These are phyloP conservation scores for Suillus bovinus DNA, from an alignment of 768 basidiomycete species.

Conservation along the genomic window DNA sequence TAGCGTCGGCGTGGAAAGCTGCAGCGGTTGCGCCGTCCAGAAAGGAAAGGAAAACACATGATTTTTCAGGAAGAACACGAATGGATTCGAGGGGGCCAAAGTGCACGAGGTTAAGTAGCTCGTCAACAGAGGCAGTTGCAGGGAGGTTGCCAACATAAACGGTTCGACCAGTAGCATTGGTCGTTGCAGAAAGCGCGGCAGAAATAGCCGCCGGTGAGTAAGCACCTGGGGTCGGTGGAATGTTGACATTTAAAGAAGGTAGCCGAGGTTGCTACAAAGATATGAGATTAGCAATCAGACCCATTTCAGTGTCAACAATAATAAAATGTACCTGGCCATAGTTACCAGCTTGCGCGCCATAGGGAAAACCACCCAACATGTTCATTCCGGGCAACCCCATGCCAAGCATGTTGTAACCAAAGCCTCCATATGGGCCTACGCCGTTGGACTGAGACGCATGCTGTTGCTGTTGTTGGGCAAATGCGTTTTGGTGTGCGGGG, in stretches of 20 bases:
- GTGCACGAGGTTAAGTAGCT: slow-evolving; percentile 95
- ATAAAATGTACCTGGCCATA: slow-evolving; percentile 56
- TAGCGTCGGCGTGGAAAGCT: slow-evolving; percentile 96
- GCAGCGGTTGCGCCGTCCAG: slow-evolving; percentile 90
- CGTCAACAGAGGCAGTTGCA: slow-evolving; percentile 93
- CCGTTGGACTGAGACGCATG: slow-evolving; percentile 46
- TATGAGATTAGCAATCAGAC: slow-evolving; percentile 5
- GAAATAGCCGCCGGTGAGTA: slow-evolving; percentile 81
- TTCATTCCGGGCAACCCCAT: slow-evolving; percentile 79
- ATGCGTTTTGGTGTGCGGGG: slow-evolving; percentile 56
- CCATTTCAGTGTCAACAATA: not conserved
- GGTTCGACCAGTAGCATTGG: slow-evolving; percentile 73
- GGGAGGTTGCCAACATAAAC: slow-evolving; percentile 98
- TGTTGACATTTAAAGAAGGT: slow-evolving; percentile 64
- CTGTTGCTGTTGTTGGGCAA: slow-evolving; percentile 41
- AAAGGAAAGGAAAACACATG: slow-evolving; percentile 98
- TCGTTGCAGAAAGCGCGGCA: slow-evolving; percentile 65
- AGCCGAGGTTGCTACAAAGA: slow-evolving; percentile 46
- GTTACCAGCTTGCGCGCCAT: slow-evolving; percentile 67
- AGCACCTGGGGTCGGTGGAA: slow-evolving; percentile 68
- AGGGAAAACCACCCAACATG: slow-evolving; percentile 72
- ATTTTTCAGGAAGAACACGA: slow-evolving; percentile 94
- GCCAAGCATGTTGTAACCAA: slow-evolving; percentile 74
- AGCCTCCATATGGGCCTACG: slow-evolving; percentile 57
- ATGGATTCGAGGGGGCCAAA: slow-evolving; percentile 96